A percentile compares a stretch with the other conserved stretches of the same genome.
phyloP scores from a whole-genome alignment of 352 stramenopile genomes.

The Pythium utonaiense region DNA sequence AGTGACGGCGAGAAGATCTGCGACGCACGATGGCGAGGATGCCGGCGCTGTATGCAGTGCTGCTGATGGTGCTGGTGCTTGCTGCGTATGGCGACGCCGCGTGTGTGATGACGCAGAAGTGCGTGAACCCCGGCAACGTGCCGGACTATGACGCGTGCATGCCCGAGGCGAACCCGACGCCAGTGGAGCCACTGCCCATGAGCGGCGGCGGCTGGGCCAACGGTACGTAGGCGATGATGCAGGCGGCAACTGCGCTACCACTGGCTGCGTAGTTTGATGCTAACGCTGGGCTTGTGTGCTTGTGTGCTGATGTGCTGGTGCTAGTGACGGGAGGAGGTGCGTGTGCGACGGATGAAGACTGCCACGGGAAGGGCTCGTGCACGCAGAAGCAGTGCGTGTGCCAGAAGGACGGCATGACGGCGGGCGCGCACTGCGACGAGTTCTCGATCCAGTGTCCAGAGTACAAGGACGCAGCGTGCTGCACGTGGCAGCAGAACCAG shows the following conservation, averaged over 20 bases:
- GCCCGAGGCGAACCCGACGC: constrained; percentile 44
- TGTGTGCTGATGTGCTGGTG: background rate
- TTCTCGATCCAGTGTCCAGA: constrained; percentile 84
- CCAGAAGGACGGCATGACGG: constrained; percentile 58
- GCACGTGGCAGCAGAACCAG: constrained; percentile 90
- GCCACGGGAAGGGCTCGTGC: constrained; percentile 52
- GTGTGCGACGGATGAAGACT: constrained; percentile 53
- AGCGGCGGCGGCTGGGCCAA: constrained; percentile 37
- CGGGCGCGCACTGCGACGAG: constrained; percentile 66
- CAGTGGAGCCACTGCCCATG: constrained; percentile 28
- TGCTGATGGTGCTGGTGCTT: background rate
- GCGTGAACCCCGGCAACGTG: constrained; percentile 64
- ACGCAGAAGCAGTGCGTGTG: constrained; percentile 44
- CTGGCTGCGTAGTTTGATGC: no score
- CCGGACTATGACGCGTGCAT: constrained; percentile 74
- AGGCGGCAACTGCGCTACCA: no score
- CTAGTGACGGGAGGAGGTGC: constrained; percentile 63
- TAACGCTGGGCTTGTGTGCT: no score
- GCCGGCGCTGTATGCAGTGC: background rate
- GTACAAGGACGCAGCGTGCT: constrained; percentile 75
- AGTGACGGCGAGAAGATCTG: background rate
- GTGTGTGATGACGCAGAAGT: constrained; percentile 80
- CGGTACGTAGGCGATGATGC: no score
- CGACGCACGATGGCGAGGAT: background rate
- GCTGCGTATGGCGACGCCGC: background rate